A percentile compares a stretch with the other conserved stretches of the same genome.
phyloP scores from a whole-genome alignment of 2,329 filamentous ascomycete species.

The Cercospora zeae-maydis region DNA sequence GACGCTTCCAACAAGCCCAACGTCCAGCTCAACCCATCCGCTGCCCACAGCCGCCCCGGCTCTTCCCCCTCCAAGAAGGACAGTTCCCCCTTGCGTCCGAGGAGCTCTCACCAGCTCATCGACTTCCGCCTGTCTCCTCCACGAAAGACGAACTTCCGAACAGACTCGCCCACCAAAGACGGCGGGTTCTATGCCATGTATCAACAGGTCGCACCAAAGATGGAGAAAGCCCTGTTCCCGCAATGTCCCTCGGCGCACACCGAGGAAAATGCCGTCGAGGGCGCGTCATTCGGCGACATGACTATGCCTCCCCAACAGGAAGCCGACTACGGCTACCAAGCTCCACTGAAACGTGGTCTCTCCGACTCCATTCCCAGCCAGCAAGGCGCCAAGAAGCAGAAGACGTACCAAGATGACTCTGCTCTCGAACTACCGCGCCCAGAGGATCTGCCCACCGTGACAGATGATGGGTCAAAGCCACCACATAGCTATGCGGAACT shows the following conservation, averaged over 20 bases:
- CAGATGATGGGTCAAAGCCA: conserved; percentile 86
- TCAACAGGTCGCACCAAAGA: conserved; percentile 26
- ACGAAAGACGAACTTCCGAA: conserved; percentile 48
- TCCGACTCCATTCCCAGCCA: conserved; percentile 63
- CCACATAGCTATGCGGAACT: conserved; percentile 89
- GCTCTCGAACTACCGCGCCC: conserved; percentile 60
- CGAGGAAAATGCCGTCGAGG: conserved; percentile 27
- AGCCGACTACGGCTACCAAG: conserved; percentile 44
- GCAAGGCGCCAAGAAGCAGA: conserved; percentile 60
- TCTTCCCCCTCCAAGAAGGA: conserved; percentile 68
- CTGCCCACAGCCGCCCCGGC: conserved; percentile 49
- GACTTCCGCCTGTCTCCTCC: conserved; percentile 66
- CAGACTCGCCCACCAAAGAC: conserved; percentile 69
- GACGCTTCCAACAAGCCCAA: conserved; percentile 56
- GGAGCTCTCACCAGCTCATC: conserved; percentile 62
- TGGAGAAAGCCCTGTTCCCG: conserved; percentile 20
- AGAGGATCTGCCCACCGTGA: conserved; percentile 73
- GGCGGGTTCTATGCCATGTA: conserved; percentile 37
- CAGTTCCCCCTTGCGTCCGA: conserved; percentile 59
- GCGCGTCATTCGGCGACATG: conserved; percentile 39
- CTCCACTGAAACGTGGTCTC: conserved; percentile 56
- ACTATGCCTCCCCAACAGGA: conserved; percentile 39
- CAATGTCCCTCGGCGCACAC: conserved; percentile 14
- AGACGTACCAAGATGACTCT: conserved; percentile 50
- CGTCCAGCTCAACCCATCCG: conserved; percentile 62